Conservation (phyloP, 306 rosid genomes). For the Prosopis cineraria region DNA sequence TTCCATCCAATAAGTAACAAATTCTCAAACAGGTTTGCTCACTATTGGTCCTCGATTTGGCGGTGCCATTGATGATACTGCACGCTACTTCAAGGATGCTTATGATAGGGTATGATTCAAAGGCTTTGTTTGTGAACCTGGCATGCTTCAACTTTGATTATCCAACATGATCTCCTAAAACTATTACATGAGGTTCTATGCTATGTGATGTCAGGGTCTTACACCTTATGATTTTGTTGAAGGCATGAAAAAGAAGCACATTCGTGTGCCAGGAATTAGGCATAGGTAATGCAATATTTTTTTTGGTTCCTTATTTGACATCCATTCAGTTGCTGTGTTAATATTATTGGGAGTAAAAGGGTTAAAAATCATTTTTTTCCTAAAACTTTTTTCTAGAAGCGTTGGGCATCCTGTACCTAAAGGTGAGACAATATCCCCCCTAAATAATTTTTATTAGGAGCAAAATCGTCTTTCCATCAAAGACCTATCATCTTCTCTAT, state of each 20-base stretch:
- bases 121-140: slow-evolving; percentile 17
- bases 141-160: slow-evolving; percentile 2
- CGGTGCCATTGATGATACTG: slow-evolving; percentile 88
- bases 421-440: too few relatives aligned
- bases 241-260: slow-evolving; percentile 80
- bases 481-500: too few relatives aligned
- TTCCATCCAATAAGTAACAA: slow-evolving; percentile 16
- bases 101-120: slow-evolving; percentile 56
- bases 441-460: too few relatives aligned
- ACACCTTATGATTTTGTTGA: slow-evolving; percentile 81
- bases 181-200: not conserved
- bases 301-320: slow-evolving; percentile 25
- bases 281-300: slow-evolving; percentile 54
- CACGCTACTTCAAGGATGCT: slow-evolving; percentile 87
- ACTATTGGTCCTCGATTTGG: slow-evolving; percentile 94
- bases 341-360: not conserved
- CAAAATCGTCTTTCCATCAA: too few relatives aligned
- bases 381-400: too few relatives aligned
- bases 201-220: slow-evolving; percentile 55
- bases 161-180: not conserved
- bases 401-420: too few relatives aligned
- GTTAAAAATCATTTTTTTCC: too few relatives aligned
- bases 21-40: slow-evolving; percentile 73
- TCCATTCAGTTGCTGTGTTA: not conserved
- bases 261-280: slow-evolving; percentile 91